Base-by-base conservation (phyloP, 192 early-diverging fungal genomes). In the Rhizophlyctis rosea region DNA sequence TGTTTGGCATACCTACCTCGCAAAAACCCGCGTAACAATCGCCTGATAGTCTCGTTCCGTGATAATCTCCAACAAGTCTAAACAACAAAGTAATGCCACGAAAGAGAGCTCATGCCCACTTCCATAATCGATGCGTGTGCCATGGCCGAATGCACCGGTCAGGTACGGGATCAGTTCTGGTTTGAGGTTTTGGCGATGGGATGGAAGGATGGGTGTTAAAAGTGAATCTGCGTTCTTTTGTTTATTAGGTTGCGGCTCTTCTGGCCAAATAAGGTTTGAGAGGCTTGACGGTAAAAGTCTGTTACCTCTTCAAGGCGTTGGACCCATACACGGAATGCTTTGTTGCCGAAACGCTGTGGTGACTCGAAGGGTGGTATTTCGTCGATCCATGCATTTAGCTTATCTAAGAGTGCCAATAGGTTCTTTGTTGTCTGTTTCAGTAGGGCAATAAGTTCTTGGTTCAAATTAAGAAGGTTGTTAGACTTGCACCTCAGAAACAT, bases 41-140 rank as follows among this genome's bases (percentile, higher is more conserved):
- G 90, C 88, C 3, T 79, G 67, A 57, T 84, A 83, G 70, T 98
- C 94, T 3, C 79, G 62, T 3, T 71, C 64, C 4, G 57, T 64
- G 27, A 93, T 68, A 29, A 80, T 68, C 2, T 82, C 90, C 31
- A 94, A 50, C 49, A 88, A 75, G 44, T 83, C 81, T 33, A 99
- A 73, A 64, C 89, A 91, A 61, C 81, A 79, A 34, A 99, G 73
- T 86, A 88, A 99, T 7, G 86, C 81, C 2, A 88, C 71, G 71
- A 99, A 99, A 29, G 83, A 84, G 27, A 96, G 76, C 71, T 99
- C 97, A 68, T 99, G 97, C 14, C 97, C 97, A 30, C 86, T 91
- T 18, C 97, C 97, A 70, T 99, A 99, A 73, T 99, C 97, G 21
- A 99, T 91, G 16, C 97, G 82, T 2, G 84, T 91, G 5, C 77